Evolutionary conservation across 139 green algal species (phyloP), one percentile per base, ranked within the genome.

Genomic region (Auxenochlorella pyrenoidosa): DNA sequence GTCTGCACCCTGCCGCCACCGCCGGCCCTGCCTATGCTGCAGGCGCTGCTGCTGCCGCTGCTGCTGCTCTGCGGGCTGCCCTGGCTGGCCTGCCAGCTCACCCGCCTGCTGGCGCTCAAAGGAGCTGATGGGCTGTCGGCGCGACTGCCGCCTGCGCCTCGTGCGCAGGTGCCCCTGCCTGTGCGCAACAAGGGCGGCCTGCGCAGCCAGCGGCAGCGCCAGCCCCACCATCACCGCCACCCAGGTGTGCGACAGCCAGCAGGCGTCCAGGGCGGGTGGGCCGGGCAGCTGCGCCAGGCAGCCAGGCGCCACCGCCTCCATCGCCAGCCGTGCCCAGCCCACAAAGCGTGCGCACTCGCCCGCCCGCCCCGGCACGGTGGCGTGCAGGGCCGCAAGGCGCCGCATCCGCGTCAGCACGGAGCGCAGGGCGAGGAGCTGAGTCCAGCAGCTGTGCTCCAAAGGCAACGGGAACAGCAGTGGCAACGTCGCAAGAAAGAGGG

Each of bases 161-260:
- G 18, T 36, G 58, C 26, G 21, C 21, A 73, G 79, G 54, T 54
- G 38, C 79, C 15, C 36, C 16, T 30, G 16, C 36, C n/a, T 13
- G 18, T 77, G 71, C 71, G 36, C 40, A 19, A 21, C 28, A 13
- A 51, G 3, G 22, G 77, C 77, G 26, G 51, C 47, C 30, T 65
- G 77, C 51, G 71, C n/a, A 18, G 30, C 51, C 13, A 54, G 16
- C 3, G 77, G 77, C 51, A 83, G 34, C 47, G 16, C 32, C 3
- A 36, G 47, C 0, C 60, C 40, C 38, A 85, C 8, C 59, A 75
- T 22, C 5, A 15, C 38, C 28, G 28, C 38, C 38, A 43, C 30
- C 79, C 60, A 75, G 10, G 51, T 32, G 32, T 83, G 77, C 32
- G 43, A 1, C 77, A 83, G 68, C 77, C 51, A 47, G 77, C 77